A percentile compares a stretch with the other conserved stretches of the same genome.
phyloP scores from a whole-genome alignment of 2,329 filamentous ascomycete species.

The Nemania abortiva region DNA sequence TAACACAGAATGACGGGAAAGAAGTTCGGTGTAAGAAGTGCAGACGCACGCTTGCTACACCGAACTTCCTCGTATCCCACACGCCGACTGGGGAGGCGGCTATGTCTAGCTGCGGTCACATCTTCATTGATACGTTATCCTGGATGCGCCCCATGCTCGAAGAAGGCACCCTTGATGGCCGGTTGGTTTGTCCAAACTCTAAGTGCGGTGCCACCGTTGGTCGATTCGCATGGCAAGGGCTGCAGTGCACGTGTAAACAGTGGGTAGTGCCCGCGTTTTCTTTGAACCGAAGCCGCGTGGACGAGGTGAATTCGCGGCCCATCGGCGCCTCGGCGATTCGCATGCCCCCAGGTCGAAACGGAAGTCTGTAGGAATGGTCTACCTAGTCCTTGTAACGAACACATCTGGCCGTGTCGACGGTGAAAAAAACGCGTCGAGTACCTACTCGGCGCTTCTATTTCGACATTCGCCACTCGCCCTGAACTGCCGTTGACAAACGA shows the following conservation, averaged over 20 bases:
- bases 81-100: conserved; percentile 48
- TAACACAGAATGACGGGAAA: conserved; percentile 54
- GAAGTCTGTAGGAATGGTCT: conserved; percentile 55
- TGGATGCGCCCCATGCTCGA: conserved; percentile 94
- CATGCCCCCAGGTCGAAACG: conserved; percentile 62
- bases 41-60: conserved; percentile 71
- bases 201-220: conserved; percentile 88
- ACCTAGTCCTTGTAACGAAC: not conserved
- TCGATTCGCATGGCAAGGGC: conserved; percentile 95
- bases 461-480: not conserved
- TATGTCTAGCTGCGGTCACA: conserved; percentile 75
- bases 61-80: conserved; percentile 76
- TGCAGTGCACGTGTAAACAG: conserved; percentile 88
- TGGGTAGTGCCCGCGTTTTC: conserved; percentile 95
- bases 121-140: conserved; percentile 90
- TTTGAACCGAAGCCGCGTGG: conserved; percentile 83
- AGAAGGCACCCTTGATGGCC: conserved; percentile 83
- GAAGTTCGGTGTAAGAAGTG: conserved; percentile 93
- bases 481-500: conserved; percentile 1
- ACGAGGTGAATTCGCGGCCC: conserved; percentile 66
- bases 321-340: conserved; percentile 62
- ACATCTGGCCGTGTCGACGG: not conserved
- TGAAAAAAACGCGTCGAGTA: conserved; percentile 2
- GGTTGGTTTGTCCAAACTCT: conserved; percentile 82
- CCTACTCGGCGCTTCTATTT: not conserved